phyloP scores from a whole-genome alignment of 139 green algal genomes.

The Spirogloea muscicola region DNA sequence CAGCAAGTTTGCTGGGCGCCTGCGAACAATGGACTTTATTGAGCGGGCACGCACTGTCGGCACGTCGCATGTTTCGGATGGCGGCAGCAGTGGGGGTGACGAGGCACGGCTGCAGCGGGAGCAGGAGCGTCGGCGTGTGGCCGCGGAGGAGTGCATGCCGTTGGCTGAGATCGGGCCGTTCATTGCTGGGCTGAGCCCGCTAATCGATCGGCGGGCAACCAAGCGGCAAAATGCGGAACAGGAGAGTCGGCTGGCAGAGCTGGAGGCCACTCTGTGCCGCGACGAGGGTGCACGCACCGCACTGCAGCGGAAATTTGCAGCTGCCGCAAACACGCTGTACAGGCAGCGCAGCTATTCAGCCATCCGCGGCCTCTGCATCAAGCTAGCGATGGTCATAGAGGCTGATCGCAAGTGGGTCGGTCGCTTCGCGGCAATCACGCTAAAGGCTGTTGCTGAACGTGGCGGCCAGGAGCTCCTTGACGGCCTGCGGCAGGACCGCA shows the following conservation, averaged over 20 bases:
- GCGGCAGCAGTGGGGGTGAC: background rate
- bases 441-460: background rate
- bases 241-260: background rate
- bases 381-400: background rate
- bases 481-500: background rate
- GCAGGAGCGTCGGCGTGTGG: too few species aligned
- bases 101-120: background rate
- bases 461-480: background rate
- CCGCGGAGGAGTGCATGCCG: too few species aligned
- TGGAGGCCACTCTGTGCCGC: background rate
- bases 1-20: too few species aligned
- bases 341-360: background rate
- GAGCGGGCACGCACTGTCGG: background rate
- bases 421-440: background rate
- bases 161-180: too few species aligned
- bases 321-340: background rate
- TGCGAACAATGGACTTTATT: too few species aligned
- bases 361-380: background rate
- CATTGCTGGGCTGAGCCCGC: too few species aligned
- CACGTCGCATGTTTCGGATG: background rate
- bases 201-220: background rate
- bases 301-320: background rate
- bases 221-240: background rate
- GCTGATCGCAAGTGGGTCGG: constrained; percentile 1
- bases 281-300: background rate